These are phyloP conservation scores for Pluteus cervinus DNA, from an alignment of 768 basidiomycete genomes.

Conservation along the genomic window DNA sequence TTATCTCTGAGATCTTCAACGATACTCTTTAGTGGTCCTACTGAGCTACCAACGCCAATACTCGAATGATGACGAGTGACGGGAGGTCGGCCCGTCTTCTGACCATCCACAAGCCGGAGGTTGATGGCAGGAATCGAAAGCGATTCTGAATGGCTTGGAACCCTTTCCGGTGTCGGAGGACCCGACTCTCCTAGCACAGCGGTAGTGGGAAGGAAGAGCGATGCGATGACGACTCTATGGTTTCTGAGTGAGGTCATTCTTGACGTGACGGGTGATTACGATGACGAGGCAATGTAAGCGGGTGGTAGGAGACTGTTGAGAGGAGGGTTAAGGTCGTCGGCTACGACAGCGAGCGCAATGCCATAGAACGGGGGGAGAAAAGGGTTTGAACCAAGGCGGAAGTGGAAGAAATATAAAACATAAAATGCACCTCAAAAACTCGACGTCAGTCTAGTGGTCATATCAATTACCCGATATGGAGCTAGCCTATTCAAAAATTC, in stretches of 20 bases:
- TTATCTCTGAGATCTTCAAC: slow-evolving; percentile 75
- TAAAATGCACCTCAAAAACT: too few relatives aligned
- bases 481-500: too few relatives aligned
- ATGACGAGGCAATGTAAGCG: too few relatives aligned
- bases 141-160: slow-evolving; percentile 5
- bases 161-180: slow-evolving; percentile 42
- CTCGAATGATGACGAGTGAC: slow-evolving; percentile 13
- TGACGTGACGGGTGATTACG: slow-evolving; percentile 10
- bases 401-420: too few relatives aligned
- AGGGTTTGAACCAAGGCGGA: too few relatives aligned
- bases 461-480: too few relatives aligned
- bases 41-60: slow-evolving; percentile 16
- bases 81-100: slow-evolving; percentile 6
- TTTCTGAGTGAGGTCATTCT: slow-evolving; percentile 71
- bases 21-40: slow-evolving; percentile 56
- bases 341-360: too few relatives aligned
- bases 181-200: slow-evolving; percentile 55
- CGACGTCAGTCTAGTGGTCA: too few relatives aligned
- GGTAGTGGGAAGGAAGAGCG: slow-evolving; percentile 79
- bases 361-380: too few relatives aligned
- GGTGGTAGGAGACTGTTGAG: too few relatives aligned
- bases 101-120: slow-evolving; percentile 13
- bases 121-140: slow-evolving; percentile 9
- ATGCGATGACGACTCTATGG: slow-evolving; percentile 74
- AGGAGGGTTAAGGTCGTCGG: too few relatives aligned